Conservation (phyloP, 2,329 filamentous ascomycete genomes). For the Verticillium isaacii region DNA sequence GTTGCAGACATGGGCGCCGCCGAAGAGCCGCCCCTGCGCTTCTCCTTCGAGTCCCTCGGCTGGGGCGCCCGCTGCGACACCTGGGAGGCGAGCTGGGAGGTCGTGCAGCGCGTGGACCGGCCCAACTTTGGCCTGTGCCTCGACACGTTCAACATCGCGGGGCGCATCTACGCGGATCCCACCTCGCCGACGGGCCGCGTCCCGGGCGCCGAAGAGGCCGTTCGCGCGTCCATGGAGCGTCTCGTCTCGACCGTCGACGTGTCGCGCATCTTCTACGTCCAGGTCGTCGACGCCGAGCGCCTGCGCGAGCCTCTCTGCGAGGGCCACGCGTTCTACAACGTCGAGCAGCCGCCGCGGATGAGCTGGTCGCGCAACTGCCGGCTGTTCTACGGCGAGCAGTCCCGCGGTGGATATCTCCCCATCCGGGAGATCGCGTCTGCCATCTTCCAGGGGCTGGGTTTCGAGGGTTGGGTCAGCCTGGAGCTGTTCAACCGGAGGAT, state of each 20-base stretch:
- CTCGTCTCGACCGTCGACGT: constrained; percentile 53
- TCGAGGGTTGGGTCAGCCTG: constrained; percentile 65
- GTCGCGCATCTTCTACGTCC: constrained; percentile 68
- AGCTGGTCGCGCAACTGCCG: constrained; percentile 75
- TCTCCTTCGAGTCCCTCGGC: constrained; percentile 69
- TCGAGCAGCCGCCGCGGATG: constrained; percentile 50
- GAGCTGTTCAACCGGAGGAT: constrained; percentile 64
- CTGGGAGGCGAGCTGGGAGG: constrained; percentile 69
- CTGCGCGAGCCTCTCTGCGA: constrained; percentile 53
- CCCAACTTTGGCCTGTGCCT: constrained; percentile 73
- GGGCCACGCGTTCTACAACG: constrained; percentile 28
- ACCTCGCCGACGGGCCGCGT: constrained; percentile 28
- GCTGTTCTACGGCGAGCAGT: constrained; percentile 48
- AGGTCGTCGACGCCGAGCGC: constrained; percentile 69
- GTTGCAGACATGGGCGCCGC: constrained; percentile 63
- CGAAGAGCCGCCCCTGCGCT: constrained; percentile 53
- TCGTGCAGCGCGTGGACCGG: constrained; percentile 60
- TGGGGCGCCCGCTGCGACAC: constrained; percentile 67
- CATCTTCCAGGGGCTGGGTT: constrained; percentile 60
- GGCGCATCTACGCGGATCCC: constrained; percentile 67
- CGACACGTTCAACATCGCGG: constrained; percentile 75
- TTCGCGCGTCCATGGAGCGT: constrained; percentile 48
- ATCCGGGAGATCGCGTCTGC: constrained; percentile 55
- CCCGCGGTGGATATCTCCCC: constrained; percentile 63
- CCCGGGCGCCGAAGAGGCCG: constrained; percentile 49